Conservation (phyloP, 768 basidiomycete genomes). For the Boletus sp. region DNA sequence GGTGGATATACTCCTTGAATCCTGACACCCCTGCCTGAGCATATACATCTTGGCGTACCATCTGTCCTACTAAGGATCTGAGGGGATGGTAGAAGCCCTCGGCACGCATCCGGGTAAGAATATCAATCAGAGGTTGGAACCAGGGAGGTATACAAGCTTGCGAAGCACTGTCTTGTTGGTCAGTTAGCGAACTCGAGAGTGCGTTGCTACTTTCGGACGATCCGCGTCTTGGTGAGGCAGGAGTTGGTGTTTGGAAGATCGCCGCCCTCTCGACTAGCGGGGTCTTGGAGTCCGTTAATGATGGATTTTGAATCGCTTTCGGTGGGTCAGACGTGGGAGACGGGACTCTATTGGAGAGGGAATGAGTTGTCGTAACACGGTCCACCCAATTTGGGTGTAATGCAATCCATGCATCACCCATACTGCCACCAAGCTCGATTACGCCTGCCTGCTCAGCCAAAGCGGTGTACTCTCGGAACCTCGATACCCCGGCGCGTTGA, state of each 20-base stretch:
- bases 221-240: not conserved
- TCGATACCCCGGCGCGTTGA: conserved; percentile 23
- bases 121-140: conserved; percentile 32
- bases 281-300: conserved; percentile 6
- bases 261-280: conserved; percentile 5
- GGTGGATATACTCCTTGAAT: conserved; percentile 39
- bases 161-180: not conserved
- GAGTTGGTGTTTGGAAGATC: not conserved
- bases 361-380: not conserved
- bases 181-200: not conserved
- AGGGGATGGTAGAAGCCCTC: conserved; percentile 34
- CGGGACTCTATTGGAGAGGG: not conserved
- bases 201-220: not conserved
- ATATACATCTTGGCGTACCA: conserved; percentile 35
- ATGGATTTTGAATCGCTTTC: conserved; percentile 1
- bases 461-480: conserved; percentile 26
- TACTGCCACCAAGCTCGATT: conserved; percentile 21
- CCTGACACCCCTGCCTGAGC: conserved; percentile 37
- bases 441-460: conserved; percentile 28
- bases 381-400: conserved; percentile 23
- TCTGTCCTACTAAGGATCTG: conserved; percentile 37
- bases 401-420: conserved; percentile 24
- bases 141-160: conserved; percentile 4
- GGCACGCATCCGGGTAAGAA: conserved; percentile 29
- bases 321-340: conserved; percentile 17